These are phyloP conservation scores for Phlebopus sp. DNA, from an alignment of 1,284 basidiomycete species.

Conservation along the genomic window DNA sequence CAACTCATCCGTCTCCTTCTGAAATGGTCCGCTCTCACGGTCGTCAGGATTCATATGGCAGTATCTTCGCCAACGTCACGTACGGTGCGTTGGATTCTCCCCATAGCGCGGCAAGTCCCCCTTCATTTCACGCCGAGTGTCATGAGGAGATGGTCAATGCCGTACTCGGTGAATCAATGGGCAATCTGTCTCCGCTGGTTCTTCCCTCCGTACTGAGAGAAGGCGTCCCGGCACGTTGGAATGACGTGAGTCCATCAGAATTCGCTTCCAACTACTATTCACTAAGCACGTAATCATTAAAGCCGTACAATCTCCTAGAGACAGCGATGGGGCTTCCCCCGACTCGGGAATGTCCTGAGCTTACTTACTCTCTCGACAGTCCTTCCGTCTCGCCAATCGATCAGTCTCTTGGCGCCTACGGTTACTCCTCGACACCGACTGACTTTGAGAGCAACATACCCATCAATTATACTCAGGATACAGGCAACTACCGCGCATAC, in stretches of 20 bases:
- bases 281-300: conserved; percentile 21
- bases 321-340: conserved; percentile 31
- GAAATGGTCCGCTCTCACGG: conserved; percentile 12
- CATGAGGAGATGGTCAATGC: conserved; percentile 20
- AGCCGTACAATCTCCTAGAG: conserved; percentile 35
- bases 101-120: conserved; percentile 8
- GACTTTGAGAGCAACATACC: conserved; percentile 20
- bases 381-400: conserved; percentile 26
- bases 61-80: conserved; percentile 29
- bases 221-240: conserved; percentile 33
- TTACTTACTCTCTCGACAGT: conserved; percentile 25
- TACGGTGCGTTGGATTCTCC: conserved; percentile 30
- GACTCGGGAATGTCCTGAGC: conserved; percentile 20
- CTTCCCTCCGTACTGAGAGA: conserved; percentile 31
- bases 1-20: conserved; percentile 25
- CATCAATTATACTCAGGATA: conserved; percentile 15
- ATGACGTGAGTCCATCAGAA: conserved; percentile 28
- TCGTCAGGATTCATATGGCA: conserved; percentile 25
- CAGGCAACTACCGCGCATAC: conserved; percentile 16
- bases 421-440: conserved; percentile 11
- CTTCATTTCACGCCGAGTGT: conserved; percentile 17
- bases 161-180: conserved; percentile 21
- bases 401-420: conserved; percentile 20
- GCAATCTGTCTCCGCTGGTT: conserved; percentile 29
- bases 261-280: conserved; percentile 11